phyloP scores from a whole-genome alignment of 257 asterid species.

The Solanum appendiculatum region DNA sequence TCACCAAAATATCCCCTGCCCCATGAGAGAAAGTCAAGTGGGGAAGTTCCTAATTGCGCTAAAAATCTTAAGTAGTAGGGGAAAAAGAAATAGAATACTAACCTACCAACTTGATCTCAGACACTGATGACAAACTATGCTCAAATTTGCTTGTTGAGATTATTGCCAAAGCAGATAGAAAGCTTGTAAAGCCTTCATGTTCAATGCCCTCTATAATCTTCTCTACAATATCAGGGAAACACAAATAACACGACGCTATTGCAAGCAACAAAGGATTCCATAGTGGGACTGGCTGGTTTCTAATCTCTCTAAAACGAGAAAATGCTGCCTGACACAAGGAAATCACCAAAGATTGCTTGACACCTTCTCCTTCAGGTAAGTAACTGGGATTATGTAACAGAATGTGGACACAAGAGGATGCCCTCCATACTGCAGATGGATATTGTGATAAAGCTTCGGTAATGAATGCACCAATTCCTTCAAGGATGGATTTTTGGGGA shows the following conservation, averaged over 20 bases:
- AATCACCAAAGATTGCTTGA: slow-evolving; percentile 19
- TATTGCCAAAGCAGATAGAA: slow-evolving; percentile 15
- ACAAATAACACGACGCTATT: slow-evolving; percentile 23
- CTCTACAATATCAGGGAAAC: slow-evolving; percentile 27
- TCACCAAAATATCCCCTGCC: not conserved
- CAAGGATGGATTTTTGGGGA: slow-evolving; percentile 17
- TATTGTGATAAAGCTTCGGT: slow-evolving; percentile 25
- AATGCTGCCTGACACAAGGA: slow-evolving; percentile 23
- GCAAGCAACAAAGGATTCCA: slow-evolving; percentile 38
- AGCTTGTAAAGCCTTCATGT: slow-evolving; percentile 15
- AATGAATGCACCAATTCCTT: slow-evolving; percentile 30
- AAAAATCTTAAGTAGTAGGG: not conserved
- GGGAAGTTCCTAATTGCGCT: not conserved
- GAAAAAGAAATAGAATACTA: not conserved
- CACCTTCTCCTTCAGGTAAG: slow-evolving; percentile 15
- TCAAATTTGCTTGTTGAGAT: slow-evolving; percentile 22
- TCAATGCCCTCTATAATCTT: slow-evolving; percentile 13
- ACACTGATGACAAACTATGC: slow-evolving; percentile 15
- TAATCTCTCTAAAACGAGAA: slow-evolving; percentile 19
- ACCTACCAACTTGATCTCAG: slow-evolving; percentile 33
- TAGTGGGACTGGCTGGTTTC: slow-evolving; percentile 16
- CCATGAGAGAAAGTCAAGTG: not conserved
- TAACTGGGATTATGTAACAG: slow-evolving; percentile 18
- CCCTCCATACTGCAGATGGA: slow-evolving; percentile 33
- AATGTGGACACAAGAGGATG: slow-evolving; percentile 31